Conservation (phyloP, 2,329 filamentous ascomycete genomes). For the Acrodontium crateriforme region DNA sequence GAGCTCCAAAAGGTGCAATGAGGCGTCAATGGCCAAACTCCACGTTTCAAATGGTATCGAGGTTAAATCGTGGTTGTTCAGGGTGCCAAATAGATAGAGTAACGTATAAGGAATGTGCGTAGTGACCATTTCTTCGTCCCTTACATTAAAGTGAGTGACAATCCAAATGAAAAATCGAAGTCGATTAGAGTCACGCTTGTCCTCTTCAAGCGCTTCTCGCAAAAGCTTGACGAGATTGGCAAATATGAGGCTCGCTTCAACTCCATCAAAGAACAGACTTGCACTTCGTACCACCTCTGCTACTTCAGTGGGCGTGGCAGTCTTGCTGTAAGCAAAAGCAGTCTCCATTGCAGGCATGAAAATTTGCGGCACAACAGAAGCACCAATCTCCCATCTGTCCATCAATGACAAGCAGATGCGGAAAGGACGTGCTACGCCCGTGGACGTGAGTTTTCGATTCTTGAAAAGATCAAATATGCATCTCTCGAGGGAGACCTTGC, state of each 20-base stretch:
- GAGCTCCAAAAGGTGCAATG: conserved; percentile 6
- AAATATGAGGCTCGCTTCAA: conserved; percentile 89
- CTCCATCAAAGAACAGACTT: conserved; percentile 92
- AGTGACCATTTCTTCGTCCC: conserved; percentile 89
- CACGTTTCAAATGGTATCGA: not conserved
- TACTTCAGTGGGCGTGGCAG: conserved; percentile 56
- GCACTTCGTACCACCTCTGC: conserved; percentile 83
- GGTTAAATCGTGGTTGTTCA: conserved; percentile 2
- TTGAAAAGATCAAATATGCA: conserved; percentile 68
- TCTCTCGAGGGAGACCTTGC: conserved; percentile 57
- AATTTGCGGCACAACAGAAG: conserved; percentile 71
- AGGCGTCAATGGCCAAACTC: not conserved
- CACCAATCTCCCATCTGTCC: conserved; percentile 96
- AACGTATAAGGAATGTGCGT: conserved; percentile 63
- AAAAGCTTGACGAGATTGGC: conserved; percentile 14
- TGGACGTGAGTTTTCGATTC: conserved; percentile 37
- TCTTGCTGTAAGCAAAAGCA: conserved; percentile 58
- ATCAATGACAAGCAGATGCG: conserved; percentile 88
- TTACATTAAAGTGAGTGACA: conserved; percentile 75
- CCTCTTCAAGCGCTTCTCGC: conserved; percentile 26
- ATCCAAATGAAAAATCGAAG: conserved; percentile 70
- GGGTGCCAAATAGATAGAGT: conserved; percentile 26
- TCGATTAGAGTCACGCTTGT: conserved; percentile 30
- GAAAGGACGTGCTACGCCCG: conserved; percentile 70
- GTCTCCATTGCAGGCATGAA: conserved; percentile 78